These are phyloP conservation scores for Chenopodium formosanum DNA, from an alignment of 148 eudicot species.

Conservation along the genomic window DNA sequence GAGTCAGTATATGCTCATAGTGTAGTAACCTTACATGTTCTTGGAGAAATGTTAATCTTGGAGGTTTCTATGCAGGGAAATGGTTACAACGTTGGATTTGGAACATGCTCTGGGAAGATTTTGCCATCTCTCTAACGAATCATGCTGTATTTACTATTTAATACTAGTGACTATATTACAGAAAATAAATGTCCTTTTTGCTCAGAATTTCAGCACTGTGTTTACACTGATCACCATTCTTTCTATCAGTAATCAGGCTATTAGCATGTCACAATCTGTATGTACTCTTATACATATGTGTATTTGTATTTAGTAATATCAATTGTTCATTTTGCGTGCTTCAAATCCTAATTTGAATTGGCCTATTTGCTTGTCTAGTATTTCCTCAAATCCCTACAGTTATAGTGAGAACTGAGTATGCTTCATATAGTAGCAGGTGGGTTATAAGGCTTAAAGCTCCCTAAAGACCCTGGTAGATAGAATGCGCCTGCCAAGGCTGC, in stretches of 20 bases:
- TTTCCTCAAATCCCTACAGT: background rate
- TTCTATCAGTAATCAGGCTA: background rate
- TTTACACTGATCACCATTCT: background rate
- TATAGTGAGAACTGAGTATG: background rate
- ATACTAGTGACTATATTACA: background rate
- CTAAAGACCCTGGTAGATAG: no score
- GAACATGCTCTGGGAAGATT: slow-evolving; percentile 79
- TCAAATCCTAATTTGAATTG: background rate
- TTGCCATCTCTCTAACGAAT: slow-evolving; percentile 51
- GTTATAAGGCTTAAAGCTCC: no score
- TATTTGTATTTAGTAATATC: background rate
- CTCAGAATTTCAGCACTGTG: background rate
- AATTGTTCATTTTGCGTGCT: background rate
- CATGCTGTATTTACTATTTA: background rate
- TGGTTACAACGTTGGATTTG: slow-evolving; percentile 82
- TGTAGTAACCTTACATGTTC: background rate
- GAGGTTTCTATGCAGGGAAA: slow-evolving; percentile 59
- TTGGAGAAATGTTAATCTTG: slow-evolving; percentile 4
- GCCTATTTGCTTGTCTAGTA: background rate
- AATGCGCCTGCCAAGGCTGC: no score
- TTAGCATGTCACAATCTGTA: background rate
- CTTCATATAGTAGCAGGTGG: no score
- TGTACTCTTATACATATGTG: background rate
- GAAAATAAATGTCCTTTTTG: slow-evolving; percentile 1
- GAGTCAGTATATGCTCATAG: background rate